Conservation (phyloP, 2,329 filamentous ascomycete species). For the Phaeomoniella chlamydospora region DNA sequence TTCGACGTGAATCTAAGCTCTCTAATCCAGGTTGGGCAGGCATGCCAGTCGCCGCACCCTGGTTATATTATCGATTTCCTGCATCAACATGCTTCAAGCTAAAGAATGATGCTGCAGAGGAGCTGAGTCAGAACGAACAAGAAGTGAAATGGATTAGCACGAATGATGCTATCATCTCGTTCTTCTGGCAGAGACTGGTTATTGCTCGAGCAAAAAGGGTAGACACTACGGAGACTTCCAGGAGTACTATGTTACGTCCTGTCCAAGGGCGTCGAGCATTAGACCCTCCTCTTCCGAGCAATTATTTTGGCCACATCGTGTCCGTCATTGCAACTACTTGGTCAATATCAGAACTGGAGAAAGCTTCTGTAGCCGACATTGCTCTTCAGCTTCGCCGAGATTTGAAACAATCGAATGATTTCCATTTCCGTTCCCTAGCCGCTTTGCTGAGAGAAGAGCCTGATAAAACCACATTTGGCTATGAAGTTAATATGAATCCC, state of each 20-base stretch:
- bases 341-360: conserved; percentile 14
- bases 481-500: conserved; percentile 21
- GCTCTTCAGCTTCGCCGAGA: conserved; percentile 20
- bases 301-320: conserved; percentile 34
- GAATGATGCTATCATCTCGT: conserved; percentile 37
- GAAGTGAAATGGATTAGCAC: conserved; percentile 30
- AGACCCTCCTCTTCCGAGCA: conserved; percentile 16
- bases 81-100: conserved; percentile 20
- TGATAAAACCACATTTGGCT: conserved; percentile 21
- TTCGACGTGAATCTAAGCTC: background rate
- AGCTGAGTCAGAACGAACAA: background rate
- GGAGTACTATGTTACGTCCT: conserved; percentile 29
- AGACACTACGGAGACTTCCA: background rate
- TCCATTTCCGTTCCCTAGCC: conserved; percentile 24
- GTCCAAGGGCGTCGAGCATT: conserved; percentile 33
- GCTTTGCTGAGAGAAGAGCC: conserved; percentile 20
- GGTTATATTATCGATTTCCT: conserved; percentile 32
- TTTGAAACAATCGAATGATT: conserved; percentile 16
- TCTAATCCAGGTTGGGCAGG: conserved; percentile 2
- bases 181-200: conserved; percentile 32
- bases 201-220: conserved; percentile 26
- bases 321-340: conserved; percentile 29
- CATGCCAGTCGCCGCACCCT: conserved; percentile 11
- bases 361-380: conserved; percentile 19
- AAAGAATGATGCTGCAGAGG: conserved; percentile 22